Evolutionary conservation across 2,329 filamentous ascomycete species (phyloP).

Genomic region (Hypocreales sp.): DNA sequence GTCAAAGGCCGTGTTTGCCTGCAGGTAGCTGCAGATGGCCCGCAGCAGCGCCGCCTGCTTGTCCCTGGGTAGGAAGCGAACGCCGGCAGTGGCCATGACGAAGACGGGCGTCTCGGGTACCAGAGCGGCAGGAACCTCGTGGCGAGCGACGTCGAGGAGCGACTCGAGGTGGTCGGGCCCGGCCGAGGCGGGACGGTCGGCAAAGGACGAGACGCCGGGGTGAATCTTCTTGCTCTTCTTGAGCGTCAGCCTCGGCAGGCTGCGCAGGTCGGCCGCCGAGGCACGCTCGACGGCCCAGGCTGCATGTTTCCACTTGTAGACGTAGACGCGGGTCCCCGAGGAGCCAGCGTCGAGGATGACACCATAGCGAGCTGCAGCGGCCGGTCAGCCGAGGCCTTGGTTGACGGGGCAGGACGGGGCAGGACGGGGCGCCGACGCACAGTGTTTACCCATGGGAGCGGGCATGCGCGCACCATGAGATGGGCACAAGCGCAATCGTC

Average conservation of each 20-base stretch:
- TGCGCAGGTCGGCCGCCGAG: conserved; percentile 29
- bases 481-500: too few species aligned
- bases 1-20: conserved; percentile 60
- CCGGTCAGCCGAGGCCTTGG: too few species aligned
- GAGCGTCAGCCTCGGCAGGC: conserved; percentile 66
- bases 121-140: conserved; percentile 60
- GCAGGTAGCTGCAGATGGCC: conserved; percentile 72
- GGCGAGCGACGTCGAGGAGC: conserved; percentile 68
- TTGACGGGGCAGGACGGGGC: too few species aligned
- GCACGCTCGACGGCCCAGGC: conserved; percentile 43
- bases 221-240: conserved; percentile 88
- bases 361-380: conserved; percentile 60
- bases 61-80: conserved; percentile 64
- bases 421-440: conserved; percentile 6
- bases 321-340: conserved; percentile 85
- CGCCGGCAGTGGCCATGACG: conserved; percentile 87
- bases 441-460: conserved; percentile 15
- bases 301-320: conserved; percentile 86
- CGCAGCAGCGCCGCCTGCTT: conserved; percentile 60
- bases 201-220: conserved; percentile 85
- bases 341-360: conserved; percentile 96
- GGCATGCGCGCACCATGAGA: conserved; percentile 1
- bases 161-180: conserved; percentile 68
- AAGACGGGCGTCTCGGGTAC: conserved; percentile 81
- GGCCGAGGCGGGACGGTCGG: conserved; percentile 57